Evolutionary conservation across 805 yeast species (phyloP), one percentile per base, ranked within the genome.

Genomic region (Ogataea angusta): DNA sequence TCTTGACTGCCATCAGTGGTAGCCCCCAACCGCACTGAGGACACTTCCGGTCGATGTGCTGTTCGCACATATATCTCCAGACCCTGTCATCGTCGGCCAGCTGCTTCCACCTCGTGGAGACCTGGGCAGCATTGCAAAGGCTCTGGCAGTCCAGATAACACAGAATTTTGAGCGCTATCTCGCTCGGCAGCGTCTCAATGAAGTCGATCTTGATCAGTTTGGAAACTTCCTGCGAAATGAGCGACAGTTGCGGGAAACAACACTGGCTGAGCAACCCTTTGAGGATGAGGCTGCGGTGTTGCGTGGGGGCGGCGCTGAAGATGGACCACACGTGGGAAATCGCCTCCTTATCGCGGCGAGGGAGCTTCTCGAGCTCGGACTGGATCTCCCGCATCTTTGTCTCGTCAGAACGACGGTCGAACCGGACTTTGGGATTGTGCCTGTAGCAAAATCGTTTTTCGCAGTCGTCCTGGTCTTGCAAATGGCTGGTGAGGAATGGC

Each of bases 11-110:
- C 78, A 93, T 76, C 45, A 93, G 67, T 3, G 99, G 99, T 49
- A 93, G 71, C 4, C 99, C 99, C 99, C 99, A 93, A 12, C 99
- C 99, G 67, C 99, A 93, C 57, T 87, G 87, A 28, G 96, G 95
- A 67, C 99, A 93, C 63, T 93, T 93, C 45, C 95, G 75, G 65
- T 93, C 99, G 40, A 93, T 93, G 63, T 93, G 99, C 65, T 93
- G 99, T 60, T 89, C 96, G 59, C 99, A 93, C 89, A 93, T 83
- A 51, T 91, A 90, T 60, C 91, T 93, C 99, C 99, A 93, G 3
- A 93, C 97, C 36, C 95, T 68, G 57, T 93, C 98, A 59, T 91
- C 97, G 62, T 93, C 96, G 1, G 99, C 98, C 43, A 93, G 68
- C 42, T 69, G 68, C 59, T 86, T 81, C 99, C 99, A 93, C 38